These are phyloP conservation scores for Neocatenulostroma microsporum DNA, from an alignment of 2,329 filamentous ascomycete species.

Conservation along the genomic window DNA sequence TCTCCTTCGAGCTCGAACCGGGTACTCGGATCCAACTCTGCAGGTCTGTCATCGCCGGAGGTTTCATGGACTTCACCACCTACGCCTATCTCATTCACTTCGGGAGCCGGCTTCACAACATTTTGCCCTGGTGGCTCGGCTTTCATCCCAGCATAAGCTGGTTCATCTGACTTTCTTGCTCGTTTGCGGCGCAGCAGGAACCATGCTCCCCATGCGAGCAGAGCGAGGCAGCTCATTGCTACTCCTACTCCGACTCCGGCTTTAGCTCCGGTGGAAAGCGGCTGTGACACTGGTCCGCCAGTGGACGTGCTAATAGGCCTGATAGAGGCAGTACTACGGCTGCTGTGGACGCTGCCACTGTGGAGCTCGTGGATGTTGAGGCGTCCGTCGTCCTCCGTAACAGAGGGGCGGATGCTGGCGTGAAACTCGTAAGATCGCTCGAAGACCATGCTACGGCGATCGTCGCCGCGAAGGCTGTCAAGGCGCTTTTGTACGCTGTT, in stretches of 20 bases:
- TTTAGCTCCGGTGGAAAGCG: background rate
- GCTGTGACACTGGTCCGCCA: too few relatives aligned
- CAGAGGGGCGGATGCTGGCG: background rate
- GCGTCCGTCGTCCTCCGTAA: background rate
- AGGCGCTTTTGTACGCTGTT: background rate
- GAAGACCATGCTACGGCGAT: constrained; percentile 1
- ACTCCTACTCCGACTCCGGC: constrained; percentile 1
- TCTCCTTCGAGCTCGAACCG: constrained; percentile 1
- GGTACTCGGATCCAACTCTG: background rate
- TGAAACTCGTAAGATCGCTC: background rate
- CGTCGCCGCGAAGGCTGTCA: constrained; percentile 1
- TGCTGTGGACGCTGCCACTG: too few relatives aligned
- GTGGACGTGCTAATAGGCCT: background rate
- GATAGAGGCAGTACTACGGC: background rate
- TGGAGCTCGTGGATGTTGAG: background rate
- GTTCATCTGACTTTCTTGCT: background rate
- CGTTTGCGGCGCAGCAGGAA: background rate
- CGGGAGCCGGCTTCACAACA: background rate
- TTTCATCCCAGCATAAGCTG: background rate
- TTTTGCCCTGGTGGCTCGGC: constrained; percentile 1
- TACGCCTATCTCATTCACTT: background rate
- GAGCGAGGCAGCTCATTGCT: background rate
- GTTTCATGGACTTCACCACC: background rate
- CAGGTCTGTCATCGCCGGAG: background rate
- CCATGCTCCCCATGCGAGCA: background rate